These are phyloP conservation scores for Dittrichia graveolens DNA, from an alignment of 129 eudicot genomes.

Conservation along the genomic window DNA sequence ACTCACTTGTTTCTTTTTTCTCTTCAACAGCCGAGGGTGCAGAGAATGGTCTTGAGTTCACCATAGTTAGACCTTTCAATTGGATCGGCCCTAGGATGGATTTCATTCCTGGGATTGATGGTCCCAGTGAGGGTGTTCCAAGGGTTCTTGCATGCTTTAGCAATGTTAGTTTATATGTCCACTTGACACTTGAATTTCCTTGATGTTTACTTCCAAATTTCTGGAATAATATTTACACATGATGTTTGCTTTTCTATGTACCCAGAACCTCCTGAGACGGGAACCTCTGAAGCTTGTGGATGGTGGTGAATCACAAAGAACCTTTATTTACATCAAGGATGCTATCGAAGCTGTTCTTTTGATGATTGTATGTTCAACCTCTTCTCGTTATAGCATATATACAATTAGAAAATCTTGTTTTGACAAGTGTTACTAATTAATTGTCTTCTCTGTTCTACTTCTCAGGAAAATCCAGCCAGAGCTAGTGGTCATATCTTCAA, in stretches of 20 bases:
- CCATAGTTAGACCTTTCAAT: conserved; percentile 94
- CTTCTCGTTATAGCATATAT: not conserved
- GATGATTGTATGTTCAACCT: conserved; percentile 73
- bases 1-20: conserved; percentile 6
- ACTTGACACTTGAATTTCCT: not conserved
- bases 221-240: not conserved
- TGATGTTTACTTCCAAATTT: not conserved
- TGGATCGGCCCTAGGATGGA: conserved; percentile 99
- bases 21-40: conserved; percentile 85
- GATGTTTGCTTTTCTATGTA: conserved; percentile 5
- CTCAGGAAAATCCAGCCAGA: conserved; percentile 90
- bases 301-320: conserved; percentile 97
- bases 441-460: not conserved
- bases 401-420: not conserved
- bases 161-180: conserved; percentile 54
- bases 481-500: conserved; percentile 95
- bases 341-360: conserved; percentile 95
- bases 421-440: not conserved
- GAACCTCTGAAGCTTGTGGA: conserved; percentile 98
- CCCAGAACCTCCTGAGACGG: conserved; percentile 78
- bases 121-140: conserved; percentile 98
- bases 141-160: conserved; percentile 97
- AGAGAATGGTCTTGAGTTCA: conserved; percentile 87
- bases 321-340: conserved; percentile 91
- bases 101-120: conserved; percentile 97